A percentile compares a stretch with the other conserved stretches of the same genome.
phyloP scores from a whole-genome alignment of 768 basidiomycete species.

The Suillus cothurnatus region DNA sequence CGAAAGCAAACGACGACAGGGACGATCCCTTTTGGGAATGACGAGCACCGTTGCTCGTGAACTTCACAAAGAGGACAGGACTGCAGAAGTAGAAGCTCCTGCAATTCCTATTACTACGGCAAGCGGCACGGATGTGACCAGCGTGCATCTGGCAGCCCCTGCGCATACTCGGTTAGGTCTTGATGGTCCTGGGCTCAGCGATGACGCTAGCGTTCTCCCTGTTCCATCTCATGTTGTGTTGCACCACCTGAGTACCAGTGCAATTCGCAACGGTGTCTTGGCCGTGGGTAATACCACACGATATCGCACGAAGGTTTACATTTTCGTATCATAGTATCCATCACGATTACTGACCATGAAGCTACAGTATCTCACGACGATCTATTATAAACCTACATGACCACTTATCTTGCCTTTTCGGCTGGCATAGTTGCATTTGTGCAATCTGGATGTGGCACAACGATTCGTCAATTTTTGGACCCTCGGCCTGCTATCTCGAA shows the following conservation, averaged over 20 bases:
- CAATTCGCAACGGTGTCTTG: constrained; percentile 90
- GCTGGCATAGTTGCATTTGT: background rate
- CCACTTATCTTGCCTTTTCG: background rate
- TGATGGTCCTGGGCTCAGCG: constrained; percentile 54
- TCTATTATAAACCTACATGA: constrained; percentile 74
- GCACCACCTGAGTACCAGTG: constrained; percentile 93
- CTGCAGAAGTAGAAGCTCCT: constrained; percentile 23
- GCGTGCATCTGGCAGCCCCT: constrained; percentile 26
- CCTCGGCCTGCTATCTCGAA: background rate
- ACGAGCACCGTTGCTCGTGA: constrained; percentile 36
- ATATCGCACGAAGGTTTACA: constrained; percentile 83
- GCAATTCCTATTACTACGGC: constrained; percentile 40
- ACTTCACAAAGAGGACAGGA: constrained; percentile 24
- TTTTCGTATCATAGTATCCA: constrained; percentile 8
- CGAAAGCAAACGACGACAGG: constrained; percentile 32
- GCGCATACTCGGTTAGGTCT: constrained; percentile 35
- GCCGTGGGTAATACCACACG: constrained; percentile 91
- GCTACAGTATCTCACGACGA: constrained; percentile 77
- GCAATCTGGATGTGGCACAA: background rate
- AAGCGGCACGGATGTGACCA: constrained; percentile 40
- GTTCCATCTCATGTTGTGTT: constrained; percentile 94
- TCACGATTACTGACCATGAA: constrained; percentile 20
- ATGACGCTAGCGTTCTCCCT: constrained; percentile 89
- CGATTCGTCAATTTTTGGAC: background rate
- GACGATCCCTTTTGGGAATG: constrained; percentile 38